Evolutionary conservation across 306 rosid species (phyloP).

Genomic region (Quercus berberidifolia): DNA sequence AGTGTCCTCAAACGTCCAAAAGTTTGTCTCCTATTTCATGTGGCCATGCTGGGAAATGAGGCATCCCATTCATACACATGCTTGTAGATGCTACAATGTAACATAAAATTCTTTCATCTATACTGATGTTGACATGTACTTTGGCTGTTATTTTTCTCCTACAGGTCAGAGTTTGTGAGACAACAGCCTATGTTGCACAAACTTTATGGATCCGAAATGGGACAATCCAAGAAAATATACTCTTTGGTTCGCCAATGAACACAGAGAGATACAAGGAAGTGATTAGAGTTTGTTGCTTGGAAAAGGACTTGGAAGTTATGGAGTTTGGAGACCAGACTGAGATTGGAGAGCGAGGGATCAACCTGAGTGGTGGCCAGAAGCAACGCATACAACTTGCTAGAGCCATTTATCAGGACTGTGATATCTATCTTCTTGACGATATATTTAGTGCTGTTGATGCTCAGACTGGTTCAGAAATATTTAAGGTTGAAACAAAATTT

Average conservation of each 20-base stretch:
- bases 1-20: too few relatives aligned
- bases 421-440: constrained; percentile 90
- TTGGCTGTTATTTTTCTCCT: too few relatives aligned
- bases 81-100: too few relatives aligned
- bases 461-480: constrained; percentile 91
- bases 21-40: too few relatives aligned
- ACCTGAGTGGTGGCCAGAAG: constrained; percentile 96
- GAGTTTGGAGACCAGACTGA: constrained; percentile 90
- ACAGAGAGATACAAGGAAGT: constrained; percentile 60
- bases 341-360: constrained; percentile 98
- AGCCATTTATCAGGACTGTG: constrained; percentile 86
- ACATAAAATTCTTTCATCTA: too few relatives aligned
- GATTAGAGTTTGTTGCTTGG: constrained; percentile 79
- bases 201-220: constrained; percentile 98
- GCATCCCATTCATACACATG: too few relatives aligned
- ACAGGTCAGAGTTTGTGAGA: constrained; percentile 86
- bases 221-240: constrained; percentile 83
- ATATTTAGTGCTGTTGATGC: constrained; percentile 99
- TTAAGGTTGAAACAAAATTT: constrained; percentile 48
- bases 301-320: constrained; percentile 92
- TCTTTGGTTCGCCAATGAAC: constrained; percentile 80
- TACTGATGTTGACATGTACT: too few relatives aligned
- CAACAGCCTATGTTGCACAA: constrained; percentile 86
- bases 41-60: too few relatives aligned
- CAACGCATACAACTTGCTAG: constrained; percentile 94